These are phyloP conservation scores for Globisporangium canariense DNA, from an alignment of 352 stramenopile species.

Conservation along the genomic window DNA sequence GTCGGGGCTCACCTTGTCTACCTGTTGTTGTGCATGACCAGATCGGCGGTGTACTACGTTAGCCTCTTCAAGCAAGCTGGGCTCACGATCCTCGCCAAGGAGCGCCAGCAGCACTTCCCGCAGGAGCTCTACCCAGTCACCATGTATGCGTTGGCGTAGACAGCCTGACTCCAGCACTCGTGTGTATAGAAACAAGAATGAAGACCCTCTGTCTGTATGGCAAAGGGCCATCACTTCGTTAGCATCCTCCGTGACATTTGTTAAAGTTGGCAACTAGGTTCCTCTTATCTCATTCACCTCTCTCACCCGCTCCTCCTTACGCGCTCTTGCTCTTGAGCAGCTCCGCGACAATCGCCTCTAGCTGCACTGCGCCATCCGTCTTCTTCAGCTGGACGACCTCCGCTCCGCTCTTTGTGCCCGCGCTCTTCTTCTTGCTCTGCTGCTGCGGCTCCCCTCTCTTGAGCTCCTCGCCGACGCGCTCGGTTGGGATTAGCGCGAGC, in stretches of 20 bases:
- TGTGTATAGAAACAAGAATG: neutral
- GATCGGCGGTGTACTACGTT: slow-evolving; percentile 86
- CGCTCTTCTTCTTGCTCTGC: slow-evolving; percentile 12
- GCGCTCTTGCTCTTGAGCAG: slow-evolving; percentile 1
- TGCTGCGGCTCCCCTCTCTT: slow-evolving; percentile 1
- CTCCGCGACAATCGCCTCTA: slow-evolving; percentile 5
- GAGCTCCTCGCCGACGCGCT: slow-evolving; percentile 19
- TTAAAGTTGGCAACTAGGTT: too few relatives aligned
- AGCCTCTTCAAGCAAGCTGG: slow-evolving; percentile 91
- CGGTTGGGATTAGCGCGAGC: slow-evolving; percentile 33
- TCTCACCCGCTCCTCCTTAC: neutral
- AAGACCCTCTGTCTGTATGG: neutral
- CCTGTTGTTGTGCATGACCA: slow-evolving; percentile 10
- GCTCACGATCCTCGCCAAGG: slow-evolving; percentile 79
- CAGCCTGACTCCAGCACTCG: neutral
- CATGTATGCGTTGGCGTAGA: slow-evolving; percentile 88
- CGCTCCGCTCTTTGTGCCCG: neutral
- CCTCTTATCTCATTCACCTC: neutral
- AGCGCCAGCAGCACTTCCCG: slow-evolving; percentile 91
- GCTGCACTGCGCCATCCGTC: neutral
- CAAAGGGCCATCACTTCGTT: too few relatives aligned
- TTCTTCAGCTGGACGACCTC: slow-evolving; percentile 9
- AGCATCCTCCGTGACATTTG: too few relatives aligned
- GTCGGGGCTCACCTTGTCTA: neutral
- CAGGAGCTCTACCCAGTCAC: slow-evolving; percentile 94